These are phyloP conservation scores for Aquilaria sinensis DNA, from an alignment of 345 rosid genomes.

Conservation along the genomic window DNA sequence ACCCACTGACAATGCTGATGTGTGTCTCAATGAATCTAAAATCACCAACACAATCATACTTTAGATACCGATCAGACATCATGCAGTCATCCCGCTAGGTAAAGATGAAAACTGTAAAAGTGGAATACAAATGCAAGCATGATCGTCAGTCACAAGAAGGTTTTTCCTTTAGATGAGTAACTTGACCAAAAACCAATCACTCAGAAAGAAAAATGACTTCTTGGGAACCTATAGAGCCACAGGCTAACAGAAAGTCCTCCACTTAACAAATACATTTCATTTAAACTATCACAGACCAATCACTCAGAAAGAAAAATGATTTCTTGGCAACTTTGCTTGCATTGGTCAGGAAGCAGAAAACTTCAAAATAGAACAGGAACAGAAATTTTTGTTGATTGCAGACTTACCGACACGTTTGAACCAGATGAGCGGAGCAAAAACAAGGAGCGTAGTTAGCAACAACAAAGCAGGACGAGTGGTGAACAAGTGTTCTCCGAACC, in stretches of 20 bases:
- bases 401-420: constrained; percentile 55
- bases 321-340: too few species aligned
- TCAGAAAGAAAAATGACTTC: neutral
- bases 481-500: constrained; percentile 59
- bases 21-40: constrained; percentile 59
- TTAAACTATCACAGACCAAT: too few species aligned
- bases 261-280: too few species aligned
- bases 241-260: too few species aligned
- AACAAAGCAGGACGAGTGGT: constrained; percentile 42
- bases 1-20: constrained; percentile 58
- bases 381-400: neutral
- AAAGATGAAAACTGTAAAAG: neutral
- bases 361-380: neutral
- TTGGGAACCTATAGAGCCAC: neutral
- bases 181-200: neutral
- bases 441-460: constrained; percentile 40
- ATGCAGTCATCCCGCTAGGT: too few species aligned
- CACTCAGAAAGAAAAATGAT: too few species aligned
- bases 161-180: too few species aligned
- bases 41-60: constrained; percentile 4
- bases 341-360: too few species aligned
- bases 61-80: neutral
- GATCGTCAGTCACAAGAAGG: too few species aligned
- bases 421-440: constrained; percentile 54
- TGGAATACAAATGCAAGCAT: neutral